phyloP scores from a whole-genome alignment of 2,329 filamentous ascomycete genomes.

The Atkinsonella hypoxylon region DNA sequence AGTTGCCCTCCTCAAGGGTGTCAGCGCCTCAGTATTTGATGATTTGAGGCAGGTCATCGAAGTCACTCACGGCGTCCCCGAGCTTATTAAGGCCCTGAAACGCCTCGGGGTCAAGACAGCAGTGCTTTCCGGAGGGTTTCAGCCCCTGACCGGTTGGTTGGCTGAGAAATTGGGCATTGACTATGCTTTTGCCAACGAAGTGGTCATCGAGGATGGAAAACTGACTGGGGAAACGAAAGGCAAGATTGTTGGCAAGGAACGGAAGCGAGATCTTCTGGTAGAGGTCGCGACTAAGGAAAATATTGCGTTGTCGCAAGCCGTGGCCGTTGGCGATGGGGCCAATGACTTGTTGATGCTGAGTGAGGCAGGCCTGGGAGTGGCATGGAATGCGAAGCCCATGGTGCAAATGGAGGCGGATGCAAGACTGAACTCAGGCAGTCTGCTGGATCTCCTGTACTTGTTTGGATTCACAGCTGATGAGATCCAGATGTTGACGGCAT shows the following conservation, averaged over 20 bases:
- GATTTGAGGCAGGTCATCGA: conserved; percentile 63
- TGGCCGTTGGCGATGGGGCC: conserved; percentile 71
- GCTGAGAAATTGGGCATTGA: conserved; percentile 72
- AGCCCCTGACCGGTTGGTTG: conserved; percentile 79
- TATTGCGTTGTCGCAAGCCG: conserved; percentile 51
- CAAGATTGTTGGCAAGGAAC: conserved; percentile 62
- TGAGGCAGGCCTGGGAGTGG: conserved; percentile 63
- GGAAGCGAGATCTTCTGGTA: conserved; percentile 59
- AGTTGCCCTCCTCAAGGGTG: conserved; percentile 68
- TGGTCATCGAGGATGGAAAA: conserved; percentile 47
- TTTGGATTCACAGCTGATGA: conserved; percentile 62
- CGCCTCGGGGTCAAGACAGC: conserved; percentile 75
- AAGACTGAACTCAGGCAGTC: conserved; percentile 56
- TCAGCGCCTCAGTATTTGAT: conserved; percentile 68
- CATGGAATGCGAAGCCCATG: conserved; percentile 73
- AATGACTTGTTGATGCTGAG: conserved; percentile 76
- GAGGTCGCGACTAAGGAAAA: conserved; percentile 59
- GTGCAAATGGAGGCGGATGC: conserved; percentile 69
- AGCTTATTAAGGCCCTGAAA: conserved; percentile 64
- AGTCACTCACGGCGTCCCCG: conserved; percentile 68
- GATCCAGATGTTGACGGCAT: conserved; percentile 16
- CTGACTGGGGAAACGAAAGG: conserved; percentile 64
- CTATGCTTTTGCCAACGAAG: conserved; percentile 79
- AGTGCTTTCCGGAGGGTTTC: conserved; percentile 85
- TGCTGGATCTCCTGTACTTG: conserved; percentile 62